A percentile compares a stretch with the other conserved stretches of the same genome.
These are phyloP conservation scores for Solanum clarkiae DNA, from an alignment of 257 asterid species.

Conservation along the genomic window DNA sequence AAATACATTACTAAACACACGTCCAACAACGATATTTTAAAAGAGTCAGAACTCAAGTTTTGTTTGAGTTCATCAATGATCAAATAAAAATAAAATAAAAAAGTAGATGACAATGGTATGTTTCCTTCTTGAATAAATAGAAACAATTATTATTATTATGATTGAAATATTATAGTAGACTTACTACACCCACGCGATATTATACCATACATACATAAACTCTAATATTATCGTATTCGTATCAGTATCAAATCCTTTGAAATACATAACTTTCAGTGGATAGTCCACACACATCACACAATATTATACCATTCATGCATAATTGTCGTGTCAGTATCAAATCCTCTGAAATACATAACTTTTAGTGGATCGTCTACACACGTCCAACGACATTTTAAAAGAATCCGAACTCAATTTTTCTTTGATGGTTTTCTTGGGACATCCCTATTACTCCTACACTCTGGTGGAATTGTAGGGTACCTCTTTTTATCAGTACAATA, in stretches of 20 bases:
- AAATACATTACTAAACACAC: no score
- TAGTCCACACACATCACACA: not conserved
- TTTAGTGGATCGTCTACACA: not conserved
- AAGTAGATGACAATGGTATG: no score
- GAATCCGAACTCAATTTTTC: not conserved
- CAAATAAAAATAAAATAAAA: no score
- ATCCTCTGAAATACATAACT: not conserved
- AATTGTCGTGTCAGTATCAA: not conserved
- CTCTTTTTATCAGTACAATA: conserved; percentile 55
- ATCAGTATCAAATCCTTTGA: no score
- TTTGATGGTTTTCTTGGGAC: not conserved
- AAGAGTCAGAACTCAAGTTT: not conserved
- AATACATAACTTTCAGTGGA: not conserved
- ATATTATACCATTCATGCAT: not conserved
- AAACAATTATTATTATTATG: no score
- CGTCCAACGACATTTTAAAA: not conserved
- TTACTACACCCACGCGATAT: not conserved
- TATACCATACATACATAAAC: not conserved
- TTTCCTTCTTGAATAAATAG: no score
- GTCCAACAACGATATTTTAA: not conserved
- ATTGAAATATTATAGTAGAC: not conserved
- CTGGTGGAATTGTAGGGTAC: conserved; percentile 26
- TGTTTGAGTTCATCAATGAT: not conserved
- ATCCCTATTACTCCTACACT: conserved; percentile 60
- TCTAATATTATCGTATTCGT: no score